Base-by-base conservation (phyloP, 306 rosid genomes). In the Adenanthera pavonina region DNA sequence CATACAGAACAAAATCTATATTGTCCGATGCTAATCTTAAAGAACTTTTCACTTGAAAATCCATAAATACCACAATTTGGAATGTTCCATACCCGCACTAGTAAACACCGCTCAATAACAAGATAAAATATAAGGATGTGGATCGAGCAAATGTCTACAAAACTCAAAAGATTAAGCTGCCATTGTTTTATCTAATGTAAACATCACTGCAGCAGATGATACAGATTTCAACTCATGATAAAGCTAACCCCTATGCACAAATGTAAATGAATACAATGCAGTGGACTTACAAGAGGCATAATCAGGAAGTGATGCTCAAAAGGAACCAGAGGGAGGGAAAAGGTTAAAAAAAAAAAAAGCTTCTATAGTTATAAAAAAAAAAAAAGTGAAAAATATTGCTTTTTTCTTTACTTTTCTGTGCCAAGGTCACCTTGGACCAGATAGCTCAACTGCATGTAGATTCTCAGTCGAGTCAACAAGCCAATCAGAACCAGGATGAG, bases 401-500 rank as follows among this genome's bases (percentile, higher is more conserved):
- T 78, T 72, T 73, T 80, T 68, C 59, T 73, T 47, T 72, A 20
- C 54, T 69, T 79, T 83, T 76, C 80, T 49, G 75, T 77, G 82
- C 79, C 82, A 81, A 20, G 90, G 95, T 95, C 94, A 95, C 91
- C 99, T 95, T 78, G 99, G 99, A 84, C 99, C 99, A 1, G 99
- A 95, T 76, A 95, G 85, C 91, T 95, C 99, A 9, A 95, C 99
- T 68, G 99, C 99, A 49, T 93, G 99, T 62, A 95, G 88, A 85
- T 95, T 95, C 80, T 95, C 99, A 2, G 98, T 95, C 0, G 99
- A 95, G 88, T 95, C 99, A 0, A 95, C 90, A 17, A 95, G 94
- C 98, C 99, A 95, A 76, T 95, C 99, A 0, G 98, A 95, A 69
- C 80, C 90, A 0, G 94, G 97, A 83, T 95, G 99, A n/a, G 99